Evolutionary conservation across 2,329 filamentous ascomycete species (phyloP).

Genomic region (Dothideomycetidae sp.): DNA sequence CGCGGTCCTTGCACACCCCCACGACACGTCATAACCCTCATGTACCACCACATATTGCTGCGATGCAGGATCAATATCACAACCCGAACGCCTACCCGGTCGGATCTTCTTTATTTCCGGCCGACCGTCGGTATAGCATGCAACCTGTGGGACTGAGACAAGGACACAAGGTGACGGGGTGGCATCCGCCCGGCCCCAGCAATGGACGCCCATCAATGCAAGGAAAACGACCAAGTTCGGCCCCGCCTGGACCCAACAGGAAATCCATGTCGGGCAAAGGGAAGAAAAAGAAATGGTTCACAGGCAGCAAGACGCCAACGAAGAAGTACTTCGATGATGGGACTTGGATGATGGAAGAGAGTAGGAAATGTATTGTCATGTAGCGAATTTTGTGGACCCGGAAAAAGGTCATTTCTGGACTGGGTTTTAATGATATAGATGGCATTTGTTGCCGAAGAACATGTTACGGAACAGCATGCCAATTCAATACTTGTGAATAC

Average conservation of each 20-base stretch:
- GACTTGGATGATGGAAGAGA: conserved; percentile 7
- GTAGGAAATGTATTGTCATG: conserved; percentile 13
- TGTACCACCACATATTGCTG: conserved; percentile 8
- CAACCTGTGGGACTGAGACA: conserved; percentile 15
- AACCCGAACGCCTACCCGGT: conserved; percentile 11
- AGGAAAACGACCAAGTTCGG: conserved; percentile 1
- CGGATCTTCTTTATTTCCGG: conserved; percentile 19
- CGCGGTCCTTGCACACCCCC: conserved; percentile 1
- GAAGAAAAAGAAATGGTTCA: conserved; percentile 6
- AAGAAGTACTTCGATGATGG: conserved; percentile 10
- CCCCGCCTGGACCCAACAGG: conserved; percentile 1
- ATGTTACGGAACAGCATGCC: too few relatives aligned
- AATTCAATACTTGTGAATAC: too few relatives aligned
- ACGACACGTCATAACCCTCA: conserved; percentile 4
- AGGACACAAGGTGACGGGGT: conserved; percentile 21
- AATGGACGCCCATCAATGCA: neutral
- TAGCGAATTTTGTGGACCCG: too few relatives aligned
- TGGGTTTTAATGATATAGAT: too few relatives aligned
- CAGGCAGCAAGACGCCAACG: conserved; percentile 6
- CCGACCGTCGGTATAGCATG: conserved; percentile 12
- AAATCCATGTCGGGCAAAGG: neutral
- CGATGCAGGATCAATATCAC: conserved; percentile 10
- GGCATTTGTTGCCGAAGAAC: too few relatives aligned
- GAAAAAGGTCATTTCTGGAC: too few relatives aligned
- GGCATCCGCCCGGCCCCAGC: conserved; percentile 21